A percentile compares a stretch with the other conserved stretches of the same genome.
phyloP scores from a whole-genome alignment of 352 stramenopile genomes.

The Plasmopara halstedii region DNA sequence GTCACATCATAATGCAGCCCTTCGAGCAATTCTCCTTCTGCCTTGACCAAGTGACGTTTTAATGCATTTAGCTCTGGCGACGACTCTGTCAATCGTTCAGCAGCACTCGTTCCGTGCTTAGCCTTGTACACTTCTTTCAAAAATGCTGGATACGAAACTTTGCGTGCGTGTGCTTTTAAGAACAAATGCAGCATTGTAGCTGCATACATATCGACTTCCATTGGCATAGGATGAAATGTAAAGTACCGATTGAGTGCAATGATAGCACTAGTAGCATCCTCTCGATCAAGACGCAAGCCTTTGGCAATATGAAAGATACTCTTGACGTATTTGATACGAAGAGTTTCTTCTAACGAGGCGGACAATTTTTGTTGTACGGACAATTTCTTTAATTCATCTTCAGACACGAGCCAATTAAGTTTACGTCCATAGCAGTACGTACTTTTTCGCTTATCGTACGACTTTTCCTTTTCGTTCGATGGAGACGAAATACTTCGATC shows the following conservation, averaged over 20 bases:
- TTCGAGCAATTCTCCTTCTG: conserved; percentile 59
- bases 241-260: conserved; percentile 75
- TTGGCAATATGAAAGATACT: conserved; percentile 59
- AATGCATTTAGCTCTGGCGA: conserved; percentile 48
- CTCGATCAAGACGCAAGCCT: conserved; percentile 48
- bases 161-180: conserved; percentile 60
- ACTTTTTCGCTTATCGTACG: conserved; percentile 5
- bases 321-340: conserved; percentile 59
- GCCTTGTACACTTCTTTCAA: conserved; percentile 65
- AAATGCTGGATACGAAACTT: conserved; percentile 53
- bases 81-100: conserved; percentile 13
- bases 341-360: conserved; percentile 46
- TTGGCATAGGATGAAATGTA: conserved; percentile 64
- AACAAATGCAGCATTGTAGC: conserved; percentile 69
- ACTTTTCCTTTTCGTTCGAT: conserved; percentile 18
- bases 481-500: conserved; percentile 10
- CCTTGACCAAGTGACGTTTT: conserved; percentile 49
- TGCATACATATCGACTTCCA: conserved; percentile 59
- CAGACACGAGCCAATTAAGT: conserved; percentile 65
- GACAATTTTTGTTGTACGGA: conserved; percentile 65
- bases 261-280: conserved; percentile 67
- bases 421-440: conserved; percentile 62
- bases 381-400: conserved; percentile 44
- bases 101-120: conserved; percentile 27
- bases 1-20: conserved; percentile 70